phyloP scores from a whole-genome alignment of 2,329 filamentous ascomycete genomes.

The Cercospora beticola region DNA sequence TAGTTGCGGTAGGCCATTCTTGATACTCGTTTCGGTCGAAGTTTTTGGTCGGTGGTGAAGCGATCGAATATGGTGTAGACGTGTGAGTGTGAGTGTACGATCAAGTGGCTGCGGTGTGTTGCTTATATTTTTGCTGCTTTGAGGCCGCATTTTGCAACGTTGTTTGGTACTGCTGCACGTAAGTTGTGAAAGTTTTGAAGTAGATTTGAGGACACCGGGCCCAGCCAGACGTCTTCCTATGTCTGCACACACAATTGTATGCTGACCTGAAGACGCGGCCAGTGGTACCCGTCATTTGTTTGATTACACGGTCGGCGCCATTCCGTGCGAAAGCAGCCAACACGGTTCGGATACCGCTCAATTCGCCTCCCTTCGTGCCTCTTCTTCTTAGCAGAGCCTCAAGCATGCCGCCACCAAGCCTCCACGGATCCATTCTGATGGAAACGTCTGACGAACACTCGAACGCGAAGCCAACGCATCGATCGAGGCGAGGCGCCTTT shows the following conservation, averaged over 20 bases:
- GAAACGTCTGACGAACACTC: not conserved
- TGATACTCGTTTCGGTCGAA: not conserved
- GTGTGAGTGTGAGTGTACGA: not conserved
- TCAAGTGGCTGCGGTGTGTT: not conserved
- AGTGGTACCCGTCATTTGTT: too few species aligned
- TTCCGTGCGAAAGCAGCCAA: not conserved
- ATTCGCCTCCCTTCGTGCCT: too few species aligned
- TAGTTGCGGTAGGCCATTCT: not conserved
- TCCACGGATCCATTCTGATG: too few species aligned
- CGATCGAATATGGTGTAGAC: not conserved
- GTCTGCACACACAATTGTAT: not conserved
- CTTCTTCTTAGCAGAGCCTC: not conserved
- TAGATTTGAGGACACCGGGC: not conserved
- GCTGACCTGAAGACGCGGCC: too few species aligned
- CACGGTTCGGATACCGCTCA: not conserved
- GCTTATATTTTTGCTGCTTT: not conserved
- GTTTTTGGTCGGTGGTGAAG: not conserved
- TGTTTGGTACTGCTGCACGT: not conserved
- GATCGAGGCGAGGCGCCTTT: not conserved
- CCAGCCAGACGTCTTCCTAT: not conserved
- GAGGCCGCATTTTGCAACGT: not conserved
- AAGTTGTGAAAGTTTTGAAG: not conserved
- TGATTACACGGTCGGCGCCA: not conserved
- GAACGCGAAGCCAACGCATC: not conserved
- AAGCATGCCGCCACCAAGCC: not conserved